Evolutionary conservation across 768 basidiomycete species (phyloP), one percentile per base, ranked within the genome.

Genomic region (Trametes elegans): DNA sequence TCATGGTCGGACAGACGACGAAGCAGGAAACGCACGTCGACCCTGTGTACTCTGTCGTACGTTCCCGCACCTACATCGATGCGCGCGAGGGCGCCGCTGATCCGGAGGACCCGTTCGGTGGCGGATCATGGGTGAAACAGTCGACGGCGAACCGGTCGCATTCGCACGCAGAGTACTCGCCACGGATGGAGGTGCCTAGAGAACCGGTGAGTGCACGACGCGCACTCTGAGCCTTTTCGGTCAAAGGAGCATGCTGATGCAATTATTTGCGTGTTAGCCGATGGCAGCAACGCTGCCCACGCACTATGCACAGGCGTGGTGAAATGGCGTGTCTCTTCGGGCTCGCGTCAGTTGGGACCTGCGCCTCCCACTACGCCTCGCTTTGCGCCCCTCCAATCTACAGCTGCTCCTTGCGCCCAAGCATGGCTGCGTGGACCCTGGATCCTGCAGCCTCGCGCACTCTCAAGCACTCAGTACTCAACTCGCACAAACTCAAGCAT

Each of bases 1-100:
- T 68, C 28, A 68, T 66, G 55, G 63, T 65, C 44, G 64, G 58
- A 18, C 63, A 68, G 53, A 55, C 58, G 43, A 63, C 66, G 21
- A 61, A 60, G 49, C 48, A 61, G 41, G 57, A 49, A 48, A 23
- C 52, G 16, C 39, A 58, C 42, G 34, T 23, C 50, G 53, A 55
- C 47, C 41, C 53, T 16, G 39, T 49, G n/a, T 55, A 42, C 43
- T 54, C 51, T 4, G 40, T 49, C 34, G 58, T 60, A 45, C 47
- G 62, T 48, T n/a, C 32, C 29, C 7, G 16, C 14, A 21, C 11
- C 14, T 5, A 41, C 40, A 41, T 41, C 23, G 21, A n/a, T 16
- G 45, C 3, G 16, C 5, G 44, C 5, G 29, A 13, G 7, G 4
- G 43, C 7, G 19, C 19, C 31, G 18, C 18, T 34, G 27, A 46